Conservation (phyloP, 305 asterid species). For the Fraxinus angustifolia region DNA sequence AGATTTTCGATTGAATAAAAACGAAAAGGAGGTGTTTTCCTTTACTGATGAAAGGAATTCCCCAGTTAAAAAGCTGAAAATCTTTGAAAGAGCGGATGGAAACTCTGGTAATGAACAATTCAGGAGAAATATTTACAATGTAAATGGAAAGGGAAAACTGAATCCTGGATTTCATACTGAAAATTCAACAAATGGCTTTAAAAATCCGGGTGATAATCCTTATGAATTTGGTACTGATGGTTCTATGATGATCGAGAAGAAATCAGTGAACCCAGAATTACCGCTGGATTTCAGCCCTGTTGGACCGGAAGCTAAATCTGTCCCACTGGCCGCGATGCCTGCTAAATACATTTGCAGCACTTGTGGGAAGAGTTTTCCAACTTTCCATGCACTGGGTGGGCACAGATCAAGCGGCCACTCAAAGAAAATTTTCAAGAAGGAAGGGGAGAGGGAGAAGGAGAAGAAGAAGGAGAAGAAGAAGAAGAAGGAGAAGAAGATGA, state of each 20-base stretch:
- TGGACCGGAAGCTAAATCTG: not conserved
- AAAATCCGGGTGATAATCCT: not conserved
- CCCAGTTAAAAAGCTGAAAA: not conserved
- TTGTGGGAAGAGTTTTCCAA: slow-evolving; percentile 30
- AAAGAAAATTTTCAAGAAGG: not conserved
- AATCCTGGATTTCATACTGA: not conserved
- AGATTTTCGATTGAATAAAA: not conserved
- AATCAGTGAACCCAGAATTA: not conserved
- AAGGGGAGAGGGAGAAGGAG: no score
- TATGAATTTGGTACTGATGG: not conserved
- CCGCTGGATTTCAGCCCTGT: not conserved
- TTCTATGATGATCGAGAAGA: not conserved
- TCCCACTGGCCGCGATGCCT: not conserved
- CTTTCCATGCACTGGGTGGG: slow-evolving; percentile 58
- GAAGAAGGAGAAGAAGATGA: no score
- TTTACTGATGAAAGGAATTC: not conserved
- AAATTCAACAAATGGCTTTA: not conserved
- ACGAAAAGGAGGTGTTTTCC: not conserved
- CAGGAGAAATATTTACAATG: not conserved
- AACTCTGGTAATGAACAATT: not conserved
- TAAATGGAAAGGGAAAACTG: not conserved
- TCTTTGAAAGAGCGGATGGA: not conserved
- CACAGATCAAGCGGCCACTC: slow-evolving; percentile 48
- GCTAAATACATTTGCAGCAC: slow-evolving; percentile 27
- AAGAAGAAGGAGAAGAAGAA: no score